Conservation (phyloP, 2,329 filamentous ascomycete genomes). For the Talaromyces piceae region DNA sequence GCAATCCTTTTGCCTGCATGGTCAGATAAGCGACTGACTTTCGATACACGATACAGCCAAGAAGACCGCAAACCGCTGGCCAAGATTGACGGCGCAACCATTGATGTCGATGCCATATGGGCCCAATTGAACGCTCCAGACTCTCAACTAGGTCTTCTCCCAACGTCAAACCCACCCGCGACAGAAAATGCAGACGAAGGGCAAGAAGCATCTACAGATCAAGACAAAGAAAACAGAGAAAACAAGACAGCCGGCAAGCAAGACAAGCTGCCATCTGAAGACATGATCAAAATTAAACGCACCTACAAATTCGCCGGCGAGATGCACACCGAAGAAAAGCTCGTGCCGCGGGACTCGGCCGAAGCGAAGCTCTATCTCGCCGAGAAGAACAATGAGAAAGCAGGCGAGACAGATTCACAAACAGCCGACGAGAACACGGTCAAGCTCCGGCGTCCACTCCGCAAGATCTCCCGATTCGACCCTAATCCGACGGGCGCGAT, state of each 20-base stretch:
- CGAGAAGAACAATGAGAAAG: conserved; percentile 28
- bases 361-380: conserved; percentile 49
- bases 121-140: conserved; percentile 41
- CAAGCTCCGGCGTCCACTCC: conserved; percentile 32
- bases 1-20: conserved; percentile 1
- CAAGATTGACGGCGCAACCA: conserved; percentile 43
- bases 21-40: background rate
- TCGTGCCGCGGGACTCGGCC: conserved; percentile 46
- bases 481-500: conserved; percentile 38
- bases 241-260: conserved; percentile 14
- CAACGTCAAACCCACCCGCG: conserved; percentile 12
- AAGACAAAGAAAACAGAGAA: conserved; percentile 12
- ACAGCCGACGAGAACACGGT: conserved; percentile 14
- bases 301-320: conserved; percentile 53
- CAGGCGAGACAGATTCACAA: conserved; percentile 17
- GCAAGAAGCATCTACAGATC: conserved; percentile 4
- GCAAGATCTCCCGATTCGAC: conserved; percentile 40
- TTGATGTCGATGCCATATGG: conserved; percentile 51
- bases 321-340: conserved; percentile 46
- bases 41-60: conserved; percentile 26
- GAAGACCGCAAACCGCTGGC: conserved; percentile 43
- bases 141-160: conserved; percentile 10
- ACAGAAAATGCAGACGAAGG: conserved; percentile 9
- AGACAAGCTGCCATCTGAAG: conserved; percentile 23
- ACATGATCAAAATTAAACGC: conserved; percentile 49